Evolutionary conservation across 1,284 basidiomycete species (phyloP).

Genomic region (Trichosporon sp.): DNA sequence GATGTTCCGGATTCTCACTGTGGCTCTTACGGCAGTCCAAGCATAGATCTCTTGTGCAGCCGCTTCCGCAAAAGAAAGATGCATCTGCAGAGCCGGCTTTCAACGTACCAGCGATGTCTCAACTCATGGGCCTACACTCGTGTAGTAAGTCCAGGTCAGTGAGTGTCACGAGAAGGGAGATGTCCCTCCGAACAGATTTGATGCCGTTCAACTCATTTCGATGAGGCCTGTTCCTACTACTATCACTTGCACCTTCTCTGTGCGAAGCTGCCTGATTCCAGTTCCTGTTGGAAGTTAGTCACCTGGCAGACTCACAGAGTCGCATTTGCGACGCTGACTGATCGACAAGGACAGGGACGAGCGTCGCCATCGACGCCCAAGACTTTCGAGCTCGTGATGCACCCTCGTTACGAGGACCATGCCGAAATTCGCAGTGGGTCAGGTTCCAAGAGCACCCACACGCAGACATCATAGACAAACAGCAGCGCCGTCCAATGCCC

Average conservation of each 20-base stretch:
- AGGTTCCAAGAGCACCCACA: not conserved
- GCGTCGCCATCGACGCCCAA: not conserved
- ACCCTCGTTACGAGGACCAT: not conserved
- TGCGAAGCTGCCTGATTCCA: not conserved
- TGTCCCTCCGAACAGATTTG: too few species aligned
- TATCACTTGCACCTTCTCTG: not conserved
- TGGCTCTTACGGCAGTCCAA: too few species aligned
- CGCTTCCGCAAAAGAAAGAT: too few species aligned
- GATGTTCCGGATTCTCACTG: not conserved
- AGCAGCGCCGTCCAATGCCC: too few species aligned
- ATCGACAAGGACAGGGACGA: not conserved
- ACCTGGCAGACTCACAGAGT: not conserved
- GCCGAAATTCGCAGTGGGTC: not conserved
- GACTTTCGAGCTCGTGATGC: not conserved
- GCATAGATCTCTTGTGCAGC: too few species aligned
- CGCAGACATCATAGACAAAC: not conserved
- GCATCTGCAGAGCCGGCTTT: not conserved
- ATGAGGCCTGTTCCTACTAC: too few species aligned
- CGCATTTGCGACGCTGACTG: not conserved
- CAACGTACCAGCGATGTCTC: not conserved
- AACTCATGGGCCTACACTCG: too few species aligned
- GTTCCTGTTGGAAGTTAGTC: not conserved
- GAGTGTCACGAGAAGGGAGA: too few species aligned
- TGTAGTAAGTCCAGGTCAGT: too few species aligned
- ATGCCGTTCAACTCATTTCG: too few species aligned